These are phyloP conservation scores for Triticum timopheevii DNA, from an alignment of 176 grass and related monocot genomes.

Conservation along the genomic window DNA sequence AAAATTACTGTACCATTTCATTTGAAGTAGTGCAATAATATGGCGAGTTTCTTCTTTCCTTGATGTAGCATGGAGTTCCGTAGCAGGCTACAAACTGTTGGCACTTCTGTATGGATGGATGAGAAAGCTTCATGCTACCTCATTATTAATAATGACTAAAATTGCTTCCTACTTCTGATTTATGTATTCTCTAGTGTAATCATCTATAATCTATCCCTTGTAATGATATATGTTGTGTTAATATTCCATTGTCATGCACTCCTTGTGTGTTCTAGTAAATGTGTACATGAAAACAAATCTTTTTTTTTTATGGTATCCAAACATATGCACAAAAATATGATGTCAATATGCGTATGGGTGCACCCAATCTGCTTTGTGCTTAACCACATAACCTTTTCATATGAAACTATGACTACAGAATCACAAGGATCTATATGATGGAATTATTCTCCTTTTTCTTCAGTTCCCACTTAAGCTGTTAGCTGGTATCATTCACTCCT, in stretches of 20 bases:
- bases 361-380: background rate
- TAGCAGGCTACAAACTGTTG: slow-evolving; percentile 7
- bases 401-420: slow-evolving; percentile 1
- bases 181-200: background rate
- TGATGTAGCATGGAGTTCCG: background rate
- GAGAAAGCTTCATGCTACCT: background rate
- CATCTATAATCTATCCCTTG: background rate
- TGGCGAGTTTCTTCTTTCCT: background rate
- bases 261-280: background rate
- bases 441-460: slow-evolving; percentile 12
- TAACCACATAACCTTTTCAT: slow-evolving; percentile 8
- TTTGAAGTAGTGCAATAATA: slow-evolving; percentile 6
- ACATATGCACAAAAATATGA: background rate
- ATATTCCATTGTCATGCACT: background rate
- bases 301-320: background rate
- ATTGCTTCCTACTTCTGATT: slow-evolving; percentile 9
- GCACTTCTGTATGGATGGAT: background rate
- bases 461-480: slow-evolving; percentile 21
- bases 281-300: slow-evolving; percentile 6
- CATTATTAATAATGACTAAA: slow-evolving; percentile 5
- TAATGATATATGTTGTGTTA: slow-evolving; percentile 12
- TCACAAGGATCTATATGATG: background rate
- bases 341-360: background rate
- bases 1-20: background rate
- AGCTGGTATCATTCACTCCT: slow-evolving; percentile 24